Evolutionary conservation across 495 filamentous ascomycete genomes (phyloP).

Genomic region (Aspergillus sclerotioniger): DNA sequence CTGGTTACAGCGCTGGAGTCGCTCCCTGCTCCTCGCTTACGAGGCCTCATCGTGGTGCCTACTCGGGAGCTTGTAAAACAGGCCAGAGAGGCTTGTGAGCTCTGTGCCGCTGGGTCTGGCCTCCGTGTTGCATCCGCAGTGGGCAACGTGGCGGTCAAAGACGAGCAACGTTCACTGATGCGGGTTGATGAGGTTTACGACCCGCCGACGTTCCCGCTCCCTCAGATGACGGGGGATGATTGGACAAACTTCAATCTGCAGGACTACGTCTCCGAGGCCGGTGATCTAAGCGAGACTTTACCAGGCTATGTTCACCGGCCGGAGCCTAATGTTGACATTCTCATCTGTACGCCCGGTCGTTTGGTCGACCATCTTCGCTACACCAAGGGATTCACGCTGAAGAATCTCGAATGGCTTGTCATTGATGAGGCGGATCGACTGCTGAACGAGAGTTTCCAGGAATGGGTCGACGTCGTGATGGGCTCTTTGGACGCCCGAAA

Average conservation of each 20-base stretch:
- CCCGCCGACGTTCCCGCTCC: conserved; percentile 48
- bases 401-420: conserved; percentile 77
- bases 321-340: conserved; percentile 74
- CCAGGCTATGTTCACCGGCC: conserved; percentile 62
- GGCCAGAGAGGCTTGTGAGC: conserved; percentile 67
- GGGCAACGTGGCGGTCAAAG: conserved; percentile 70
- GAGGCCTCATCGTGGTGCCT: conserved; percentile 80
- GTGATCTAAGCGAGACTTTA: conserved; percentile 39
- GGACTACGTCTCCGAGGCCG: conserved; percentile 41
- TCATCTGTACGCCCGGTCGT: conserved; percentile 89
- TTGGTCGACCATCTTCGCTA: conserved; percentile 86
- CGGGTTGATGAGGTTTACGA: conserved; percentile 59
- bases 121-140: conserved; percentile 78
- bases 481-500: conserved; percentile 54
- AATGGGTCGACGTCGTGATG: conserved; percentile 79
- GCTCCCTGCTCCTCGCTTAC: conserved; percentile 57
- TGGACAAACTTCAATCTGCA: conserved; percentile 49
- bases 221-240: conserved; percentile 44
- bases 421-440: conserved; percentile 94
- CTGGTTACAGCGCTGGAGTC: conserved; percentile 70
- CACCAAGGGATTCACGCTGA: conserved; percentile 75
- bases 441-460: conserved; percentile 87
- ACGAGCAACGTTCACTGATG: conserved; percentile 70
- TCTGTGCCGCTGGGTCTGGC: conserved; percentile 60
- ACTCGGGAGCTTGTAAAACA: conserved; percentile 88